phyloP scores from a whole-genome alignment of 192 early-diverging fungal genomes.

The Coemansia sp. region DNA sequence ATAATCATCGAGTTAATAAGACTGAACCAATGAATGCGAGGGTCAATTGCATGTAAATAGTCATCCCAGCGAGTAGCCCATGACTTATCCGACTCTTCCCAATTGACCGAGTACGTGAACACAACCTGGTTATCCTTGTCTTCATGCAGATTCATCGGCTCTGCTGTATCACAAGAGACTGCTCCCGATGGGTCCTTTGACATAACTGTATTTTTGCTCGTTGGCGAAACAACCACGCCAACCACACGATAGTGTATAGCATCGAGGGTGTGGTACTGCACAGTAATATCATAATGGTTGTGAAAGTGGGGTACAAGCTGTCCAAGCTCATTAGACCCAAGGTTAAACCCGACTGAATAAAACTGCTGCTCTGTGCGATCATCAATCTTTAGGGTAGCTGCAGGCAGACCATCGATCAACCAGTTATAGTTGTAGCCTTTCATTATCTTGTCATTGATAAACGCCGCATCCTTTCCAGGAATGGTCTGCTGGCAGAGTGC shows the following conservation, averaged over 20 bases:
- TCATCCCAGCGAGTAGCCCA: conserved; percentile 88
- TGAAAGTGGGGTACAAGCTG: conserved; percentile 58
- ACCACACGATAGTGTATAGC: conserved; percentile 76
- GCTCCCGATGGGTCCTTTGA: conserved; percentile 20
- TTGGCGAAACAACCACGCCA: conserved; percentile 77
- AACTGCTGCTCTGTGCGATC: conserved; percentile 55
- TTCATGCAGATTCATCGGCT: conserved; percentile 53
- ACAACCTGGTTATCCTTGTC: conserved; percentile 49
- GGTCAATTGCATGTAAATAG: conserved; percentile 83
- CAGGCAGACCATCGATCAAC: conserved; percentile 92
- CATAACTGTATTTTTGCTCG: conserved; percentile 55
- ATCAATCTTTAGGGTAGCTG: conserved; percentile 60
- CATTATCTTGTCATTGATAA: conserved; percentile 81
- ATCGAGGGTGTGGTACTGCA: conserved; percentile 76
- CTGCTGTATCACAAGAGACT: conserved; percentile 32
- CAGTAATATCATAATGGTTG: conserved; percentile 87
- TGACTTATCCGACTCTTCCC: conserved; percentile 61
- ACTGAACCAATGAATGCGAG: conserved; percentile 94
- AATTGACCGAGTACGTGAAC: conserved; percentile 67
- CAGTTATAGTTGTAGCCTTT: conserved; percentile 79
- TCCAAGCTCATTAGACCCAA: conserved; percentile 56
- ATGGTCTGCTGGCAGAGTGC: conserved; percentile 64
- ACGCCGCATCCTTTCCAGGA: conserved; percentile 70
- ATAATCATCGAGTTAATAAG: conserved; percentile 93
- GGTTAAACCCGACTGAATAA: conserved; percentile 78